Conservation (phyloP, 495 filamentous ascomycete species). For the Xylaria flabelliformis region DNA sequence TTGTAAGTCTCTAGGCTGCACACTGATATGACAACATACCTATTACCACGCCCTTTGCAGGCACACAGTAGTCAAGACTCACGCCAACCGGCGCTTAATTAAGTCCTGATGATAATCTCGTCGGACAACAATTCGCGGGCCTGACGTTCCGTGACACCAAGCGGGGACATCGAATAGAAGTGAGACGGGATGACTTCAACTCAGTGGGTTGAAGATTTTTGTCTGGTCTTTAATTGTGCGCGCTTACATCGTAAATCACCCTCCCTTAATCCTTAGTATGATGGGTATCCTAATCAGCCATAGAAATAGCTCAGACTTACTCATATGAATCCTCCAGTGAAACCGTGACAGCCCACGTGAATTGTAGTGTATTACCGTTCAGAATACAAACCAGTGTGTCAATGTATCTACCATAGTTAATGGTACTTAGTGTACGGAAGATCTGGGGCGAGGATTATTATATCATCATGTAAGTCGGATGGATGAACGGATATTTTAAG, state of each 20-base stretch:
- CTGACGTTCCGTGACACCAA: background rate
- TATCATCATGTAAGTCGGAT: conserved; percentile 16
- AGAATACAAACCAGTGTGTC: background rate
- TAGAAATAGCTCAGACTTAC: background rate
- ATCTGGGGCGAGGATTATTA: conserved; percentile 25
- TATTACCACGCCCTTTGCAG: background rate
- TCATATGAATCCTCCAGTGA: background rate
- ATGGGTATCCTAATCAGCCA: background rate
- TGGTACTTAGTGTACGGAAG: background rate
- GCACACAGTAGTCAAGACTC: background rate
- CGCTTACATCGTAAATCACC: conserved; percentile 8
- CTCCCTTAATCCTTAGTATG: background rate
- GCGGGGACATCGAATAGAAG: background rate
- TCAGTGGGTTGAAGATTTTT: background rate
- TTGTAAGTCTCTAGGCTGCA: too few species aligned
- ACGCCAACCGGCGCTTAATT: conserved; percentile 5
- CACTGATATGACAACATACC: background rate
- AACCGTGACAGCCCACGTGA: background rate
- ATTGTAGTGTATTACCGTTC: background rate
- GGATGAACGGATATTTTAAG: conserved; percentile 16
- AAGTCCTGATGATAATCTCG: background rate
- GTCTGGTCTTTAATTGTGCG: background rate
- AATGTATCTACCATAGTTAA: background rate
- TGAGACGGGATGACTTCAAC: conserved; percentile 1
- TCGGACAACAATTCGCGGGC: conserved; percentile 2